These are phyloP conservation scores for Metschnikowia chrysomelidarum DNA, from an alignment of 805 yeast genomes.

Conservation along the genomic window DNA sequence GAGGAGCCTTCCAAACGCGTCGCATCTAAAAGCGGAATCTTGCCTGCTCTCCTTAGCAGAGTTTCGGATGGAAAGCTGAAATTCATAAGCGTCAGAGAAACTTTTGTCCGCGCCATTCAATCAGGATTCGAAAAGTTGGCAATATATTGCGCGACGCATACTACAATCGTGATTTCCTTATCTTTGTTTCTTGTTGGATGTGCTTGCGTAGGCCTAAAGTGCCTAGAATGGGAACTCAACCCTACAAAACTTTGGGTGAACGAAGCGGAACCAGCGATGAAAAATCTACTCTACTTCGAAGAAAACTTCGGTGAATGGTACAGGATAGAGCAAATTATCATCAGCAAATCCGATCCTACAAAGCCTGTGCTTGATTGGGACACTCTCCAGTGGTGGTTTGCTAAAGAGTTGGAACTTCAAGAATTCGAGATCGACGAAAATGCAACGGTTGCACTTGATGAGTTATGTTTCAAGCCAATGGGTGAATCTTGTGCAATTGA, in stretches of 20 bases:
- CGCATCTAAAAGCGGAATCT: neutral
- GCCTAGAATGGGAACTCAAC: conserved; percentile 63
- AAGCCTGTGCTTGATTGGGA: conserved; percentile 61
- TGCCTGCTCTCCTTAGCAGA: neutral
- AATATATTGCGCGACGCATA: conserved; percentile 57
- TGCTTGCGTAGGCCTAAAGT: conserved; percentile 50
- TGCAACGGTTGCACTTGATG: conserved; percentile 42
- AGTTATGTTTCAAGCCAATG: conserved; percentile 80
- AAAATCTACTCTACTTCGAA: conserved; percentile 70
- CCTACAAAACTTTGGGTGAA: conserved; percentile 93
- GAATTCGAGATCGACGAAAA: conserved; percentile 25
- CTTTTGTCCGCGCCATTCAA: no score
- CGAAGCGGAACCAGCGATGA: conserved; percentile 64
- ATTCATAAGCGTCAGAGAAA: no score
- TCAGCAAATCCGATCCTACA: conserved; percentile 57
- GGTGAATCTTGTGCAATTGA: conserved; percentile 80
- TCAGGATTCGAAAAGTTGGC: conserved; percentile 51
- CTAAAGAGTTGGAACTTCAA: conserved; percentile 57
- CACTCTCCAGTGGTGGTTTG: conserved; percentile 83
- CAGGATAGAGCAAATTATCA: conserved; percentile 78
- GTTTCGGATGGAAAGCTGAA: no score
- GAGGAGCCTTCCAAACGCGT: neutral
- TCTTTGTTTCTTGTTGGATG: conserved; percentile 36
- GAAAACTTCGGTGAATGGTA: conserved; percentile 87
- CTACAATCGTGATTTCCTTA: conserved; percentile 34